Percentiles rank a stretch among this genome's conserved stretches.
Conservation (phyloP, 2,329 filamentous ascomycete genomes). For the Neofusicoccum kwambonambiense region DNA sequence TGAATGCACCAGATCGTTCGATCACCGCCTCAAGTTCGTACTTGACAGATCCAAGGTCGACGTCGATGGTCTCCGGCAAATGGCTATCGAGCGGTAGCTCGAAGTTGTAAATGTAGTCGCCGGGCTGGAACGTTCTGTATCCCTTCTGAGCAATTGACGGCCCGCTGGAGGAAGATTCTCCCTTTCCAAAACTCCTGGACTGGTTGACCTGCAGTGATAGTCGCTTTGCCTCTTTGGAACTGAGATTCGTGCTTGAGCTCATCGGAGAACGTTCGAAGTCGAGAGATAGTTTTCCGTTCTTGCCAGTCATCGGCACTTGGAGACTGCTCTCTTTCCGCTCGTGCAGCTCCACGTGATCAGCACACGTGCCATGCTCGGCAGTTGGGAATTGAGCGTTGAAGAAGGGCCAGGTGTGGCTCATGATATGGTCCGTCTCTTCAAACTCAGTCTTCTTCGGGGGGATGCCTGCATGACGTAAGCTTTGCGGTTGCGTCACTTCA, state of each 20-base stretch:
- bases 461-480: slow-evolving; percentile 57
- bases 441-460: slow-evolving; percentile 82
- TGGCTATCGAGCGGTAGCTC: slow-evolving; percentile 80
- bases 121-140: slow-evolving; percentile 80
- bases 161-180: slow-evolving; percentile 59
- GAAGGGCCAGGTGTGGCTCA: slow-evolving; percentile 87
- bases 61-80: slow-evolving; percentile 78
- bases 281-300: slow-evolving; percentile 22
- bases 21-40: slow-evolving; percentile 85
- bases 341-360: slow-evolving; percentile 60
- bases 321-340: slow-evolving; percentile 32
- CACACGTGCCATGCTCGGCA: slow-evolving; percentile 61
- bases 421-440: slow-evolving; percentile 78
- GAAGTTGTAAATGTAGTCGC: slow-evolving; percentile 72
- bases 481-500: slow-evolving; percentile 18
- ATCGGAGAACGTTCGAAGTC: slow-evolving; percentile 46
- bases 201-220: slow-evolving; percentile 79
- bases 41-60: slow-evolving; percentile 81
- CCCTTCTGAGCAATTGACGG: slow-evolving; percentile 69
- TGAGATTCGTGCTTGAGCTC: slow-evolving; percentile 45
- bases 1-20: slow-evolving; percentile 85
- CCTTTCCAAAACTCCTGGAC: slow-evolving; percentile 81
- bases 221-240: slow-evolving; percentile 58
- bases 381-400: slow-evolving; percentile 74
- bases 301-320: slow-evolving; percentile 27